A percentile compares a stretch with the other conserved stretches of the same genome.
phyloP scores from a whole-genome alignment of 2,329 filamentous ascomycete species.

The Cytospora schulzeri region DNA sequence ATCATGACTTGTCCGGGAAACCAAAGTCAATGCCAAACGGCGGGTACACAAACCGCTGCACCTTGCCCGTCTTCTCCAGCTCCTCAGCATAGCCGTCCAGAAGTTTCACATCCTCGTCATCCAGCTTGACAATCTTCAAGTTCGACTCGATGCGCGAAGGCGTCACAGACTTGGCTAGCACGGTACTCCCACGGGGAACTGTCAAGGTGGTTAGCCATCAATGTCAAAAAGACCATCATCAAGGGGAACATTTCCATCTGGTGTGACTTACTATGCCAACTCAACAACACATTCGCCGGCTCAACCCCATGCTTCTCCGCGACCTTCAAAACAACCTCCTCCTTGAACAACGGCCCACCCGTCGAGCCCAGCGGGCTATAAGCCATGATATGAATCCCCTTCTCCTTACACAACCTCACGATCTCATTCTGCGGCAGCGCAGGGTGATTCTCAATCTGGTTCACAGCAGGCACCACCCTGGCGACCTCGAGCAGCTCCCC shows the following conservation, averaged over 20 bases:
- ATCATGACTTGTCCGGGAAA: constrained; percentile 65
- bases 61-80: constrained; percentile 51
- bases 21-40: constrained; percentile 70
- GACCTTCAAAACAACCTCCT: constrained; percentile 63
- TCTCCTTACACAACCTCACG: constrained; percentile 66
- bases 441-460: constrained; percentile 77
- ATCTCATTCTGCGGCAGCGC: constrained; percentile 72
- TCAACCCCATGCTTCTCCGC: constrained; percentile 64
- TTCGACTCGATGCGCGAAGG: constrained; percentile 71
- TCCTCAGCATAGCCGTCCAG: constrained; percentile 57
- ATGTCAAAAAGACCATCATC: background rate
- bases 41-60: constrained; percentile 67
- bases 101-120: constrained; percentile 61
- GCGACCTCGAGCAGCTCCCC: constrained; percentile 54
- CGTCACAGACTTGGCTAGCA: constrained; percentile 74
- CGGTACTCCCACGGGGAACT: constrained; percentile 71
- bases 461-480: constrained; percentile 63
- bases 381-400: constrained; percentile 72
- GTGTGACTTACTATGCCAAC: constrained; percentile 66
- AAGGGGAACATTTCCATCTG: background rate
- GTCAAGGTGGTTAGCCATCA: background rate
- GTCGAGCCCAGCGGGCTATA: constrained; percentile 70
- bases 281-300: constrained; percentile 66
- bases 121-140: constrained; percentile 65
- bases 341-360: constrained; percentile 64